A percentile compares a stretch with the other conserved stretches of the same genome.
Conservation (phyloP, 192 early-diverging fungal species). For the Podila verticillata region DNA sequence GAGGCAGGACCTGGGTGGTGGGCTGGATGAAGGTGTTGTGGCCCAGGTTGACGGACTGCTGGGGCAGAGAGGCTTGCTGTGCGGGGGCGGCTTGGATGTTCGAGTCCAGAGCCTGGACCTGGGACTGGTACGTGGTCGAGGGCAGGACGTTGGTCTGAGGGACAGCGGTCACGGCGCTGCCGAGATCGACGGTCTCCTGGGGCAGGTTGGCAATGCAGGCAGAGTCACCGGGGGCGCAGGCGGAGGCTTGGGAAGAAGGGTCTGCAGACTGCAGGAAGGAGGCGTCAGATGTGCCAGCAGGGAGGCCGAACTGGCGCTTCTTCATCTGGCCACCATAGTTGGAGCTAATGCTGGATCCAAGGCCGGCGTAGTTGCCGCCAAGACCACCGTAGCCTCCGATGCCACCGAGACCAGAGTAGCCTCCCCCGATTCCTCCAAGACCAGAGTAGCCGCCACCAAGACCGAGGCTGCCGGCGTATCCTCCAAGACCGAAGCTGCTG, state of each 20-base stretch:
- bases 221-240: slow-evolving; percentile 1
- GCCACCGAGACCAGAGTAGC: background rate
- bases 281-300: background rate
- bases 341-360: background rate
- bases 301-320: no score
- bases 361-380: background rate
- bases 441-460: background rate
- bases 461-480: background rate
- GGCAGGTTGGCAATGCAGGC: slow-evolving; percentile 23
- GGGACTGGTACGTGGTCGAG: slow-evolving; percentile 35
- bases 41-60: slow-evolving; percentile 38
- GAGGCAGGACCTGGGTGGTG: slow-evolving; percentile 23
- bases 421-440: background rate
- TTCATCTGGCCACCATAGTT: no score
- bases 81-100: slow-evolving; percentile 28
- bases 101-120: slow-evolving; percentile 33
- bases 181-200: slow-evolving; percentile 28
- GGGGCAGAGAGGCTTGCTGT: slow-evolving; percentile 15
- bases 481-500: background rate
- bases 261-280: background rate
- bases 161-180: slow-evolving; percentile 14
- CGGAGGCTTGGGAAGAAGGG: background rate
- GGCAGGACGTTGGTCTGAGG: slow-evolving; percentile 27
- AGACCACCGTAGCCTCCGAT: background rate
- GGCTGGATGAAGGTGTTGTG: slow-evolving; percentile 41